Conservation (phyloP, 768 basidiomycete species). For the Coprinellus aureogranulatus region DNA sequence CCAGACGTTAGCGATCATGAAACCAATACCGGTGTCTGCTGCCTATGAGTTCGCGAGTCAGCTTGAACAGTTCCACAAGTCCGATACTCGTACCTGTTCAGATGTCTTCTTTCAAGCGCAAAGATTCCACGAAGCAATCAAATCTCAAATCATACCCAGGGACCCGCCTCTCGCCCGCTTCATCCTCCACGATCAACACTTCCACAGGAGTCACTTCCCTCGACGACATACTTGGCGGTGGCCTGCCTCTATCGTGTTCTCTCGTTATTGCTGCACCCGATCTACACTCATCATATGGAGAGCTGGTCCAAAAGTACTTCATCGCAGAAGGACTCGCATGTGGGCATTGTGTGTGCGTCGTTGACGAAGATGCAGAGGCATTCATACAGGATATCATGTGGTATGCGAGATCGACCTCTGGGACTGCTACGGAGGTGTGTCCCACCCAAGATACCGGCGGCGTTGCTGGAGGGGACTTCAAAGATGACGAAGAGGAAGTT, state of each 20-base stretch:
- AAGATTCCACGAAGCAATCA: constrained; percentile 43
- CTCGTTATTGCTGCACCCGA: constrained; percentile 81
- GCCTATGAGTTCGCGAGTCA: too few relatives aligned
- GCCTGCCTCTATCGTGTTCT: constrained; percentile 78
- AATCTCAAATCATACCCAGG: constrained; percentile 39
- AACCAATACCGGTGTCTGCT: too few relatives aligned
- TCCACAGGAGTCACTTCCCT: constrained; percentile 91
- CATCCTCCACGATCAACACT: constrained; percentile 53
- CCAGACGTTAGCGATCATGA: too few relatives aligned
- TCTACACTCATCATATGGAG: constrained; percentile 78
- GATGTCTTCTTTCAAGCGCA: constrained; percentile 85
- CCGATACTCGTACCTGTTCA: neutral
- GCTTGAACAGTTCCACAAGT: too few relatives aligned
- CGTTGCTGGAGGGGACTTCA: constrained; percentile 31
- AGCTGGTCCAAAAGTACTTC: constrained; percentile 85
- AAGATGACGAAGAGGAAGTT: constrained; percentile 37
- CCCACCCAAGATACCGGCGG: constrained; percentile 20
- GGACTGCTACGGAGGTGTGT: neutral
- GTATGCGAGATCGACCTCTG: constrained; percentile 42
- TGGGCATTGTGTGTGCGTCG: constrained; percentile 66
- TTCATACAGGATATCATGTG: constrained; percentile 83
- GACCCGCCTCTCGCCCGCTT: constrained; percentile 57
- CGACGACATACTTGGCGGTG: constrained; percentile 93
- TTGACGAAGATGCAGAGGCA: constrained; percentile 55
- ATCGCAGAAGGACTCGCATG: constrained; percentile 80